Base-by-base conservation (phyloP, 2,329 filamentous ascomycete genomes). In the Fusarium sp. region DNA sequence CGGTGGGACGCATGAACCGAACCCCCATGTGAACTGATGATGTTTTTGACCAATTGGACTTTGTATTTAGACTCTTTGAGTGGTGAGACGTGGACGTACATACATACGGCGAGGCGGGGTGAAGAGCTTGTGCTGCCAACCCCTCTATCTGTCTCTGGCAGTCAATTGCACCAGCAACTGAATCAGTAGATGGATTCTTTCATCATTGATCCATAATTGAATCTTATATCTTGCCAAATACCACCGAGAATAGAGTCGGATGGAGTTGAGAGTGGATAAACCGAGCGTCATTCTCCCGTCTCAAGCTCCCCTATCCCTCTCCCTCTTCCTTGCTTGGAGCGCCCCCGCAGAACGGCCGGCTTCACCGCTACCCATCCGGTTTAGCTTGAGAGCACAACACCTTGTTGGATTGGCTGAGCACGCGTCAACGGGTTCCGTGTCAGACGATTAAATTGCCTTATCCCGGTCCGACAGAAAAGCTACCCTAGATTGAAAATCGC, bases 291-390 rank as follows among this genome's bases (percentile, higher is more conserved):
- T 74, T 61, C 70, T 74, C 72, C 66, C 45, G 51, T 33, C 52
- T 44, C 66, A 38, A 64, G 62, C 56, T 61, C 54, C 45, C 45
- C 42, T 44, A n/a, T 26, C 45, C 22, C 28, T 15, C 48, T 41
- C 33, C 26, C 28, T 36, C 66, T 71, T 63, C 66, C 71, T 48
- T 72, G 67, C 45, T 57, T 11, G 49, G n/a, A 47, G 44, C 42
- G 36, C 26, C 70, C 71, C 71, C 71, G 58, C 71, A 72, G 64
- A 73, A 69, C 62, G 66, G 58, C 71, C 71, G 70, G 63, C 67
- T 71, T 74, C 48, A 72, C 71, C 71, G 71, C 63, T 66, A 66
- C 33, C 41, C 9, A 28, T 49, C 2, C 4, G n/a, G 63, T 68
- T 47, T 68, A 68, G 55, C 6, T 54, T 38, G 4, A 12, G 18